These are phyloP conservation scores for Bryum argenteum DNA, from an alignment of 225 moss, liverwort and hornwort genomes.

Conservation along the genomic window DNA sequence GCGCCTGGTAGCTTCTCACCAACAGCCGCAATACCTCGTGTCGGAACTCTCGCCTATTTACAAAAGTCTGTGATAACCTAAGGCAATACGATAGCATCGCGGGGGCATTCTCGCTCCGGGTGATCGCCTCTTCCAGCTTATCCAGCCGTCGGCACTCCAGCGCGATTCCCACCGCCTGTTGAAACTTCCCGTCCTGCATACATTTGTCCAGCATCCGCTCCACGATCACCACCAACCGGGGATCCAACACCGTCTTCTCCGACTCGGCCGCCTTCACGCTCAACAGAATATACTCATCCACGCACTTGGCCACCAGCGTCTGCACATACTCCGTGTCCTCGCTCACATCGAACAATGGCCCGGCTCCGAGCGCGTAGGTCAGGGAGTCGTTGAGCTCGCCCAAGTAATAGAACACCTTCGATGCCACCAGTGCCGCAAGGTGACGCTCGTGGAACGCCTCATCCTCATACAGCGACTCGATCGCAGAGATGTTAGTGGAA, in stretches of 20 bases:
- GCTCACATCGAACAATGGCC: conserved; percentile 85
- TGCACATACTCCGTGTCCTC: conserved; percentile 97
- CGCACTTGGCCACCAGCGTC: conserved; percentile 96
- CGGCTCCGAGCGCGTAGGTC: conserved; percentile 85
- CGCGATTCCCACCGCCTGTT: conserved; percentile 96
- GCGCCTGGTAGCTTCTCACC: conserved; percentile 78
- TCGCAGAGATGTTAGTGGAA: conserved; percentile 87
- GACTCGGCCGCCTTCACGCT: conserved; percentile 71
- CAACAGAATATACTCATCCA: conserved; percentile 84
- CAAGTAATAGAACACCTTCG: conserved; percentile 95
- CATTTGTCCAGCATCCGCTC: conserved; percentile 99
- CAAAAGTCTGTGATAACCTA: conserved; percentile 88
- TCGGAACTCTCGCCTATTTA: conserved; percentile 81
- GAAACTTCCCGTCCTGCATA: conserved; percentile 87
- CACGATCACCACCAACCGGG: conserved; percentile 82
- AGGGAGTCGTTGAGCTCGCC: conserved; percentile 91
- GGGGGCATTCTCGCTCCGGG: conserved; percentile 76
- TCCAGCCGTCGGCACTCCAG: conserved; percentile 90
- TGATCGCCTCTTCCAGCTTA: conserved; percentile 91
- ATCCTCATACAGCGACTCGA: conserved; percentile 91
- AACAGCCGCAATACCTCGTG: conserved; percentile 87
- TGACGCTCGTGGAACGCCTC: conserved; percentile 83
- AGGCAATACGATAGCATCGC: conserved; percentile 90
- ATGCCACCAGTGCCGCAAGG: conserved; percentile 87
- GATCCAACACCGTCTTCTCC: conserved; percentile 63